phyloP scores from a whole-genome alignment of 1,284 basidiomycete genomes.

The Mrakiaceae sp. region DNA sequence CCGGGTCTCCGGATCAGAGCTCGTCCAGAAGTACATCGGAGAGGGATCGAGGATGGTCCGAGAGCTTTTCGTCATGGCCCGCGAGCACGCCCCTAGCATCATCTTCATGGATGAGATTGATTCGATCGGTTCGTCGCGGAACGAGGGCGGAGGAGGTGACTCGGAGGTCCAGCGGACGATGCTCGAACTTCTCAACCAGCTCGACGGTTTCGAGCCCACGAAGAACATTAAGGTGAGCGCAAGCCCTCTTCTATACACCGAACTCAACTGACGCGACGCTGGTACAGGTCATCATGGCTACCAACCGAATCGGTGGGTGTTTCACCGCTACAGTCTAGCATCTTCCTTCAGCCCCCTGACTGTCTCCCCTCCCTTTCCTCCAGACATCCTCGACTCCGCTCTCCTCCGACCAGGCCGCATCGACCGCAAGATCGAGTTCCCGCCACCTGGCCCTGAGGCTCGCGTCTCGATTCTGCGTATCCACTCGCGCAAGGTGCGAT shows the following conservation, averaged over 20 bases:
- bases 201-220: constrained; percentile 94
- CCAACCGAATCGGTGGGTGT: constrained; percentile 77
- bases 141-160: constrained; percentile 81
- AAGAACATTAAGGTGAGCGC: constrained; percentile 81
- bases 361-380: neutral
- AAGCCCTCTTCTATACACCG: neutral
- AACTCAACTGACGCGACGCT: neutral
- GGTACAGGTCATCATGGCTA: constrained; percentile 84
- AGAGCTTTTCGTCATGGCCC: constrained; percentile 96
- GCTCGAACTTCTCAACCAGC: constrained; percentile 91
- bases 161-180: constrained; percentile 97
- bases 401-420: constrained; percentile 92
- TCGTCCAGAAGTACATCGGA: constrained; percentile 98
- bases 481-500: constrained; percentile 78
- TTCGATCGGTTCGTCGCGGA: constrained; percentile 87
- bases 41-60: constrained; percentile 94
- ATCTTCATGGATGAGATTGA: constrained; percentile 99
- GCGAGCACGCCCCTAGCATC: constrained; percentile 97
- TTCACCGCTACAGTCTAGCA: neutral
- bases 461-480: constrained; percentile 93
- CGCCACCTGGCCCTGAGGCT: constrained; percentile 94
- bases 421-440: constrained; percentile 98
- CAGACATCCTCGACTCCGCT: constrained; percentile 91
- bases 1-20: constrained; percentile 84
- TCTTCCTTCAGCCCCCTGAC: neutral